Evolutionary conservation across 441 rosid genomes (phyloP), one percentile per base, ranked within the genome.

Genomic region (Corymbia citriodora): DNA sequence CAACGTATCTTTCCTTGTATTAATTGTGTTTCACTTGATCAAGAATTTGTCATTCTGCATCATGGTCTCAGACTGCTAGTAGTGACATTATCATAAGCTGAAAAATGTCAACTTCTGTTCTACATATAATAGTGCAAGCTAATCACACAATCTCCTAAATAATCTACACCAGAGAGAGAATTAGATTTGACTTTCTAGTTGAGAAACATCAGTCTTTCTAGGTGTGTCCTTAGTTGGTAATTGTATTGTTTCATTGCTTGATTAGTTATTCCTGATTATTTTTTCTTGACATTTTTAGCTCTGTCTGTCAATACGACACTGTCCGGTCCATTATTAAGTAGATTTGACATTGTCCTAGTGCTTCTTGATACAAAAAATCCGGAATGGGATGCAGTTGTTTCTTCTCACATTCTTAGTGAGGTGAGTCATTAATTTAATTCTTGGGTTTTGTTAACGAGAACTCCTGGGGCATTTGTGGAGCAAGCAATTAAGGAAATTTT

Each of bases 351-450:
- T 70, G 98, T 98, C 61, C 97, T 98, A 45, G 99, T 97, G 89
- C 99, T 98, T 89, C 92, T 98, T 92, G 99, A 98, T 93, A 96
- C 99, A 74, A 98, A 97, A 93, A 97, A 97, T 96, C 99, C 99
- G 19, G 99, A 96, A 92, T 98, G 99, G 99, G 99, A 98, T 95
- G 95, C 92, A 88, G 99, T 98, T 93, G 99, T 98, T 90, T 98
- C 99, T 88, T 97, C 99, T 92, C 99, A 98, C 93, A 98, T 97
- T 93, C 99, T 98, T 92, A 93, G 95, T 19, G 98, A 96, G 98
- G 99, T 97, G 50, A 87, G 68, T 87, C 61, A 36, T 36, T 31
- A 55, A 25, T 25, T 87, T 31, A 14, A 31, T 31, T 55, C 50
- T 87, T 40, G 61, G 53, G 40, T 59, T 54, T 87, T 54, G 68